Evolutionary conservation across 2,329 filamentous ascomycete species (phyloP).

Genomic region (Ceratocystis colombiana): DNA sequence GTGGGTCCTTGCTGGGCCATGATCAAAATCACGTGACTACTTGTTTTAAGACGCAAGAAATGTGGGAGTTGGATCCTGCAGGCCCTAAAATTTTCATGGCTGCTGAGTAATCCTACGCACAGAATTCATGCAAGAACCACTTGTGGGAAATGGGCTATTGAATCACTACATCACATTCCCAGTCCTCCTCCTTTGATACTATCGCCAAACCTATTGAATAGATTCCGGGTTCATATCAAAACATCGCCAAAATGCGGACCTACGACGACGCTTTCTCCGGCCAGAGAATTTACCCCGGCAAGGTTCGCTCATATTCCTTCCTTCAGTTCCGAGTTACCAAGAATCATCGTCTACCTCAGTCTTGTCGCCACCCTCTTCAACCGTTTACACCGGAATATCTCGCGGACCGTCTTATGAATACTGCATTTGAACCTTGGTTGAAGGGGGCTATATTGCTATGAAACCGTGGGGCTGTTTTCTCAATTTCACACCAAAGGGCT

Average conservation of each 20-base stretch:
- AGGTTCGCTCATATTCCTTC: conserved; percentile 41
- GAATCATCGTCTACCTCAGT: conserved; percentile 10
- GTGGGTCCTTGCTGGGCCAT: background rate
- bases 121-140: conserved; percentile 23
- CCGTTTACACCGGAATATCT: background rate
- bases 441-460: background rate
- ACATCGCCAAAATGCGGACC: conserved; percentile 47
- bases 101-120: conserved; percentile 25
- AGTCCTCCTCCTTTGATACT: conserved; percentile 32
- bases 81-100: conserved; percentile 28
- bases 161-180: conserved; percentile 25
- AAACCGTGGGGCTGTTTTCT: background rate
- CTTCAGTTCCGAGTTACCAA: conserved; percentile 13
- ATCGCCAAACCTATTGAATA: conserved; percentile 36
- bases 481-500: background rate
- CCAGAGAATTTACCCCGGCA: conserved; percentile 57
- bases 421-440: background rate
- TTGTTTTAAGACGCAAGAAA: conserved; percentile 18
- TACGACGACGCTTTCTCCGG: conserved; percentile 59
- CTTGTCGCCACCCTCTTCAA: conserved; percentile 8
- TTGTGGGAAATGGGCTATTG: conserved; percentile 25
- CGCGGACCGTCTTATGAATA: conserved; percentile 5
- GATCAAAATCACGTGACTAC: conserved; percentile 13
- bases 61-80: conserved; percentile 31
- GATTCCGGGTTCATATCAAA: conserved; percentile 36